phyloP scores from a whole-genome alignment of 2,329 filamentous ascomycete species.

The Penicillium crustosum region DNA sequence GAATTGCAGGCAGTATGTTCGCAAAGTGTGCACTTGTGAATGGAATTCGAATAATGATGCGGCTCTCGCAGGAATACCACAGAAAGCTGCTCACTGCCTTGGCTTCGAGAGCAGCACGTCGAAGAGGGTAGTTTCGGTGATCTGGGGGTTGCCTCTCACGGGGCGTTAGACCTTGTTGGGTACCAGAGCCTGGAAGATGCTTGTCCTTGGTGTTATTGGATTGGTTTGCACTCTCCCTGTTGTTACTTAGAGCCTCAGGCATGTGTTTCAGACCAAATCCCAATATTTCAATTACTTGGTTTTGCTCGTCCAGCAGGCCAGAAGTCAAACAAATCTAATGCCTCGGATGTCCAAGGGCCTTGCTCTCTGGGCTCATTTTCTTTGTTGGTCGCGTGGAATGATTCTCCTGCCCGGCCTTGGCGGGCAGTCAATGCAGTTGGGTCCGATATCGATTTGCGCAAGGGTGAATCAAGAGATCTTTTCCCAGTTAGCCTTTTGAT shows the following conservation, averaged over 20 bases:
- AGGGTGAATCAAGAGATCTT: constrained; percentile 15
- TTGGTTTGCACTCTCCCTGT: neutral
- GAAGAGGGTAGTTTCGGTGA: constrained; percentile 2
- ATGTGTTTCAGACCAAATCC: constrained; percentile 49
- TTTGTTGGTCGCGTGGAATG: constrained; percentile 17
- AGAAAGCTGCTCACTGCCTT: constrained; percentile 38
- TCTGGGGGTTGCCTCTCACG: constrained; percentile 10
- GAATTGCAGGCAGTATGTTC: constrained; percentile 53
- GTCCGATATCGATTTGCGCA: constrained; percentile 40
- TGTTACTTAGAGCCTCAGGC: constrained; percentile 27
- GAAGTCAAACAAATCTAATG: constrained; percentile 45
- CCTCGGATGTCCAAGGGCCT: constrained; percentile 45
- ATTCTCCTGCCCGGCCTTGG: constrained; percentile 17
- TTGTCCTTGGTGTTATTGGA: neutral
- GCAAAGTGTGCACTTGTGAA: constrained; percentile 54
- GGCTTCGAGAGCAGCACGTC: constrained; percentile 18
- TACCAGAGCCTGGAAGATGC: neutral
- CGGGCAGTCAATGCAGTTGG: constrained; percentile 29
- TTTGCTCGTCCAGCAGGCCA: constrained; percentile 43
- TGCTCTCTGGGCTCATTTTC: constrained; percentile 27
- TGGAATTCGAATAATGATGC: constrained; percentile 37
- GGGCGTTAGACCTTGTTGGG: constrained; percentile 13
- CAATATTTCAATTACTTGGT: constrained; percentile 20
- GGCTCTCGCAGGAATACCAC: constrained; percentile 59
- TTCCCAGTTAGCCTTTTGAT: constrained; percentile 1